These are phyloP conservation scores for Blastocladiella britannica DNA, from an alignment of 192 early-diverging fungal genomes.

Conservation along the genomic window DNA sequence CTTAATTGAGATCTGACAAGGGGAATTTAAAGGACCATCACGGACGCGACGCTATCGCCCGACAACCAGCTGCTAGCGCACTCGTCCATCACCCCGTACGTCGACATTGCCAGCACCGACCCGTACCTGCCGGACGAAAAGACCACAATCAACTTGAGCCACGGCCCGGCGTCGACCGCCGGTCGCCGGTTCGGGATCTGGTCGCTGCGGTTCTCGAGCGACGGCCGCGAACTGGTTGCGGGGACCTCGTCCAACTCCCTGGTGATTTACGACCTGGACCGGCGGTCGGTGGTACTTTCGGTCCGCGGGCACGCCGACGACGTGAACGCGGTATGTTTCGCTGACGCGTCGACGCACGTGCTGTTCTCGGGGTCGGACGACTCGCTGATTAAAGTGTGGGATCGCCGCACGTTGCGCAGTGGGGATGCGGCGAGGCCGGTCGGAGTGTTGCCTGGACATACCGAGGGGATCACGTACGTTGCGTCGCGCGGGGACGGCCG, in stretches of 20 bases:
- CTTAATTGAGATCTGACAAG: no score
- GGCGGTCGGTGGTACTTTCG: conserved; percentile 20
- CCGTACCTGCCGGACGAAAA: conserved; percentile 10
- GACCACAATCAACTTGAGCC: conserved; percentile 14
- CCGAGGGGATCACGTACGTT: conserved; percentile 48
- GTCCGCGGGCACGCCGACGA: conserved; percentile 35
- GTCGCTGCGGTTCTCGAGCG: conserved; percentile 37
- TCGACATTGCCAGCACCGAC: conserved; percentile 27
- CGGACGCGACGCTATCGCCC: conserved; percentile 22
- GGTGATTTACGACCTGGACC: conserved; percentile 28
- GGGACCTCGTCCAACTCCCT: conserved; percentile 15
- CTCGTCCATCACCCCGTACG: conserved; percentile 32
- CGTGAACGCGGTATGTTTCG: conserved; percentile 42
- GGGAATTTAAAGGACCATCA: conserved; percentile 55
- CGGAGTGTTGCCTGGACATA: conserved; percentile 43
- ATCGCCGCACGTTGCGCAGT: conserved; percentile 25
- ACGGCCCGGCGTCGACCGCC: conserved; percentile 8
- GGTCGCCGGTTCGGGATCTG: conserved; percentile 19
- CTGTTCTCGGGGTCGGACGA: conserved; percentile 44
- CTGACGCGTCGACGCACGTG: conserved; percentile 29
- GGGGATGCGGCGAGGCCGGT: conserved; percentile 13
- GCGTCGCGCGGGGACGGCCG: conserved; percentile 41
- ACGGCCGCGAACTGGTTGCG: conserved; percentile 37
- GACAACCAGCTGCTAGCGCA: conserved; percentile 32
- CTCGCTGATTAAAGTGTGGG: conserved; percentile 34